A percentile compares a stretch with the other conserved stretches of the same genome.
phyloP scores from a whole-genome alignment of 2,329 filamentous ascomycete species.

The Capronia coronata region DNA sequence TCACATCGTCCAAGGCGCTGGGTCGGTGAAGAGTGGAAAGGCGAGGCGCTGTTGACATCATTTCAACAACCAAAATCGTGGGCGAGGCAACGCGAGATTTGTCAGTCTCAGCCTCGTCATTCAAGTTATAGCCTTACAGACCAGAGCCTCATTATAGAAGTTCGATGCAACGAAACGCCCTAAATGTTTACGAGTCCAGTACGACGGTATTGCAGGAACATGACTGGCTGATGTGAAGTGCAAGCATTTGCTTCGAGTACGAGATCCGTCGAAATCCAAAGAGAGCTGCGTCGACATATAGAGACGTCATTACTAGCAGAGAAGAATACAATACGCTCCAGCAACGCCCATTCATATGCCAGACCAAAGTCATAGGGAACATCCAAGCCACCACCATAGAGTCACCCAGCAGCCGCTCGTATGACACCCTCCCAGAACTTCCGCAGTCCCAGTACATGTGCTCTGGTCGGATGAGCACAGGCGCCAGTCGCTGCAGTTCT shows the following conservation, averaged over 20 bases:
- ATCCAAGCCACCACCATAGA: neutral
- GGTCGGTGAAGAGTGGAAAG: neutral
- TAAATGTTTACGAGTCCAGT: too few species aligned
- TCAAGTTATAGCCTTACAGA: neutral
- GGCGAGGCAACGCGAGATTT: neutral
- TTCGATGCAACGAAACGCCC: too few species aligned
- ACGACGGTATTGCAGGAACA: too few species aligned
- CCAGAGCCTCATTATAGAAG: too few species aligned
- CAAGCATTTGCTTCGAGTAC: too few species aligned
- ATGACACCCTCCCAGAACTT: slow-evolving; percentile 61
- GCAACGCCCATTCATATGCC: neutral
- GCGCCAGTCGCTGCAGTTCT: slow-evolving; percentile 12
- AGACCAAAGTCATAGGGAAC: neutral
- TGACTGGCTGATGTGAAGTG: too few species aligned
- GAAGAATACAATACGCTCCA: neutral
- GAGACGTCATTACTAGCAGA: neutral
- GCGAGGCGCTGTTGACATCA: neutral
- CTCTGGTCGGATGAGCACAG: slow-evolving; percentile 32
- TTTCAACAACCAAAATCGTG: neutral
- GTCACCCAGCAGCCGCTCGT: slow-evolving; percentile 26
- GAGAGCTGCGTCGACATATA: neutral
- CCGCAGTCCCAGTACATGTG: slow-evolving; percentile 53
- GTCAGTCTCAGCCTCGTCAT: neutral
- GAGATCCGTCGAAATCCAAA: neutral
- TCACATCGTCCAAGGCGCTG: neutral